Evolutionary conservation across 1,139 yeast species (phyloP).

Genomic region (Pichia sp.): DNA sequence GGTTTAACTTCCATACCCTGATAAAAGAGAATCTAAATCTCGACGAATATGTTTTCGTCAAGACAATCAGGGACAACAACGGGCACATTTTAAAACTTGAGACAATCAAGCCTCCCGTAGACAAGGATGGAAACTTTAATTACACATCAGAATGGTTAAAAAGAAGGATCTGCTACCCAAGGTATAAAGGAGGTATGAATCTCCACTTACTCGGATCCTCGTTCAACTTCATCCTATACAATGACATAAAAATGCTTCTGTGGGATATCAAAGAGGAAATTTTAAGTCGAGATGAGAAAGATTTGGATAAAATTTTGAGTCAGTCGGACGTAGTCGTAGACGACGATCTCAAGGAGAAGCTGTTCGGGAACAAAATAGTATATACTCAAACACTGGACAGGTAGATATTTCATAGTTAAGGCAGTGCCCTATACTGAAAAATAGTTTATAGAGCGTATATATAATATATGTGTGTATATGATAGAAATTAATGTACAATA

Average conservation of each 20-base stretch:
- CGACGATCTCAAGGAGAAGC: slow-evolving; percentile 14
- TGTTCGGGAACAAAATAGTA: slow-evolving; percentile 22
- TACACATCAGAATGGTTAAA: slow-evolving; percentile 37
- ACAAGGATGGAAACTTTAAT: slow-evolving; percentile 13
- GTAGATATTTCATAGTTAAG: background rate
- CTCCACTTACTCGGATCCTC: slow-evolving; percentile 32
- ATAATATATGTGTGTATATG: background rate
- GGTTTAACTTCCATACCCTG: slow-evolving; percentile 22
- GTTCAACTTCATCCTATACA: slow-evolving; percentile 23
- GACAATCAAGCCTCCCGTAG: slow-evolving; percentile 27
- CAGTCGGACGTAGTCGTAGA: slow-evolving; percentile 5
- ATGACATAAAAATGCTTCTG: slow-evolving; percentile 26
- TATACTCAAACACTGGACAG: slow-evolving; percentile 16
- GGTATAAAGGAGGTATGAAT: slow-evolving; percentile 45
- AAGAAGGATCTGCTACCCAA: slow-evolving; percentile 39
- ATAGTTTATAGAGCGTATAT: slow-evolving; percentile 6
- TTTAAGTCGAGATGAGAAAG: slow-evolving; percentile 1
- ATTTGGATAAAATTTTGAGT: background rate
- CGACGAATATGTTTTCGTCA: slow-evolving; percentile 34
- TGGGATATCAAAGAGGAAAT: slow-evolving; percentile 27
- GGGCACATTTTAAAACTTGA: slow-evolving; percentile 39
- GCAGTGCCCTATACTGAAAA: background rate
- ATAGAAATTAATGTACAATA: background rate
- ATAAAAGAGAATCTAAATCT: slow-evolving; percentile 20
- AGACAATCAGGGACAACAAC: slow-evolving; percentile 37